Evolutionary conservation across 371 early-diverging fungal species (phyloP).

Genomic region (Nosema granulosis): DNA sequence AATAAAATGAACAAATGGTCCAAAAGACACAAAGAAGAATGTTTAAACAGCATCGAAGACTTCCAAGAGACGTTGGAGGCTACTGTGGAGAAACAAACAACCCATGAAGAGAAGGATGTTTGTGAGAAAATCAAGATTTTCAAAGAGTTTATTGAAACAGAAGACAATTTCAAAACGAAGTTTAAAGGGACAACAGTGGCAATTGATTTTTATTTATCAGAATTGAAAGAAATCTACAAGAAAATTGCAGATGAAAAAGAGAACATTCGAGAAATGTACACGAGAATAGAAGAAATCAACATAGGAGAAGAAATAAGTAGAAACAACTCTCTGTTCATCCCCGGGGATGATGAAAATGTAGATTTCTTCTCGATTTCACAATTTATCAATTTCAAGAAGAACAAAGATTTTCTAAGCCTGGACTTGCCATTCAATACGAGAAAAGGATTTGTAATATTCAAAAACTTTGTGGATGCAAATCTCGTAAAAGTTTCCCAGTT

Average conservation of each 20-base stretch:
- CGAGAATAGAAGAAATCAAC: constrained; percentile 14
- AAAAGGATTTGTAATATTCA: constrained; percentile 66
- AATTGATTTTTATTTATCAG: constrained; percentile 30
- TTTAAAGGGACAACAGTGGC: neutral
- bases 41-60: constrained; percentile 30
- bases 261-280: constrained; percentile 14
- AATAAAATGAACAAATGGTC: constrained; percentile 51
- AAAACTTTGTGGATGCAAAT: constrained; percentile 50
- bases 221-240: constrained; percentile 28
- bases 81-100: constrained; percentile 4
- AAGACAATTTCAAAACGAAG: constrained; percentile 21
- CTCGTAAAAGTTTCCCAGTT: constrained; percentile 63
- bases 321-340: constrained; percentile 46
- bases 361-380: constrained; percentile 59
- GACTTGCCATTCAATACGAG: constrained; percentile 61
- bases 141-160: constrained; percentile 30
- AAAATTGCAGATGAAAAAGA: constrained; percentile 49
- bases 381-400: constrained; percentile 44
- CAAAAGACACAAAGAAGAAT: constrained; percentile 29
- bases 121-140: constrained; percentile 42
- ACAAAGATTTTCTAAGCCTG: constrained; percentile 54
- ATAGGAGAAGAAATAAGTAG: constrained; percentile 21
- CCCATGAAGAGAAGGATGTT: constrained; percentile 24
- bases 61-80: constrained; percentile 8
- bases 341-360: constrained; percentile 48